Base-by-base conservation (phyloP, 2,329 filamentous ascomycete genomes). In the Alternaria arborescens region DNA sequence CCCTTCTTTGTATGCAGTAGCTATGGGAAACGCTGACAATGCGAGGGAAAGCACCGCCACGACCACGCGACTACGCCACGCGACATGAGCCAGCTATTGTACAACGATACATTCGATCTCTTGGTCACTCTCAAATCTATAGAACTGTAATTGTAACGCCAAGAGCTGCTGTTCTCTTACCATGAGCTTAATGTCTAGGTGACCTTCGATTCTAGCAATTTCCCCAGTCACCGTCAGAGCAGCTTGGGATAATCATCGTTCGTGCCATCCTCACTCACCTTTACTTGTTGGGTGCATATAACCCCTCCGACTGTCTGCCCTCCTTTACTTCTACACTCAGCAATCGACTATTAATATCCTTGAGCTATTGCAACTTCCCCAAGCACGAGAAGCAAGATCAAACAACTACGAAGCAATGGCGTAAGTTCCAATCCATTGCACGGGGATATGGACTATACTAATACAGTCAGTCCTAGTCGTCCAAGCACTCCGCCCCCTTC, bases 381-480 rank as follows among this genome's bases (percentile, higher is more conserved):
- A 8, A 8, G 26, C 6, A 18, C 50, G 5, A 41, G 22, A 18
- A 38, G 26, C 20, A 38, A 38, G 18, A 24, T 8, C 30, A 24
- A 8, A 22, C 41, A 22, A 28, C 20, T 20, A 8, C 16, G 32
- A 53, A 26, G 48, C 20, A 22, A 66, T 64, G 61, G 55, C 52
- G 61, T 64, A 52, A 57, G 63, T 60, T 40, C 16, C 42, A 10
- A 14, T 7, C 24, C 22, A 12, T 41, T 34, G 5, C 26, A 38
- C 7, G 7, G 10, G 24, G n/a, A 38, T 11, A 53, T 30, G 38
- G 48, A 26, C 32, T 26, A 34, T 26, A 42, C 55, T 66, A 42
- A 66, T 32, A 26, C 14, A 14, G 22, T 14, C 22, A 65, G 55
- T 24, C 54, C 55, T 10, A 55, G 30, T 14, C 54, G 62, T 40